Conservation (phyloP, 169 alveolate species). For the Pseudocohnilembus persalinus region DNA sequence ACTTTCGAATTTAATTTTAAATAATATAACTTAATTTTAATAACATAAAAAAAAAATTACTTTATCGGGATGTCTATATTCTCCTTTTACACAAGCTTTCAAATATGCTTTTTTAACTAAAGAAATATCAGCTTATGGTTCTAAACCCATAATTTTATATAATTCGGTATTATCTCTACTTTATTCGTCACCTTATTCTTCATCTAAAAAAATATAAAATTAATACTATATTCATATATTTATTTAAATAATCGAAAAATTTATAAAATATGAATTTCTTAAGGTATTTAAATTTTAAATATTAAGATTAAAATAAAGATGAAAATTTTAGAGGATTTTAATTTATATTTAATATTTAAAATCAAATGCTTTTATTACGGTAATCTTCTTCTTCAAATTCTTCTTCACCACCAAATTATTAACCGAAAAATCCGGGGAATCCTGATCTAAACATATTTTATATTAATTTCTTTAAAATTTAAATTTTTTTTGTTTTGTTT, state of each 20-base stretch:
- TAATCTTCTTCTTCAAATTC: background rate
- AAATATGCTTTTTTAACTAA: constrained; percentile 96
- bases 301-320: no score
- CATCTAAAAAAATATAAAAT: constrained; percentile 1
- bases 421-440: background rate
- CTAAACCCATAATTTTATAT: constrained; percentile 45
- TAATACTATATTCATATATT: background rate
- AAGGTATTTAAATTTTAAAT: background rate
- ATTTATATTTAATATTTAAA: no score
- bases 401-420: background rate
- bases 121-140: constrained; percentile 47
- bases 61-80: constrained; percentile 89
- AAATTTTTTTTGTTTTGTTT: no score
- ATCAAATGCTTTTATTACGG: background rate
- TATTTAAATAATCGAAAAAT: no score
- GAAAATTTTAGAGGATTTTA: no score
- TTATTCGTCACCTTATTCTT: background rate
- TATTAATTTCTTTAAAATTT: no score
- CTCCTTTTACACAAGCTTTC: constrained; percentile 98
- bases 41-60: background rate
- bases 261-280: no score
- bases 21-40: constrained; percentile 82
- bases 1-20: constrained; percentile 95
- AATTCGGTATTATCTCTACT: constrained; percentile 5
- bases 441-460: background rate